A percentile compares a stretch with the other conserved stretches of the same genome.
Evolutionary conservation across 1,284 basidiomycete species (phyloP).

Genomic region (Hymenochaete sp.): DNA sequence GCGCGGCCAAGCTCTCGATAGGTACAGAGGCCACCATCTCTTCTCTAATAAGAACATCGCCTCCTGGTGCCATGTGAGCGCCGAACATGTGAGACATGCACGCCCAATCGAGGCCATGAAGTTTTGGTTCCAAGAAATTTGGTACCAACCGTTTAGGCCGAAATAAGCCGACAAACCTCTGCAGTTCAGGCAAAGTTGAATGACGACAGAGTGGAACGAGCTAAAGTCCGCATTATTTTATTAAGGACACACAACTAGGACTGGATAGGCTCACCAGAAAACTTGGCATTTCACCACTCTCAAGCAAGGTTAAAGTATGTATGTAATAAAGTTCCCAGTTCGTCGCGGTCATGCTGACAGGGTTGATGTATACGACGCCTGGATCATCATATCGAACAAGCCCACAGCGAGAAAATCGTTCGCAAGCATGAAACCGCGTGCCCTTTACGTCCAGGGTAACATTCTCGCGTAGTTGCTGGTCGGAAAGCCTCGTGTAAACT

Average conservation of each 20-base stretch:
- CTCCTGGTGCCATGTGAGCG: constrained; percentile 13
- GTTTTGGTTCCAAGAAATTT: constrained; percentile 61
- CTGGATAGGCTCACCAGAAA: constrained; percentile 45
- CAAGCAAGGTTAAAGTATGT: constrained; percentile 37
- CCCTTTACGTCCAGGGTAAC: constrained; percentile 50
- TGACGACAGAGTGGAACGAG: constrained; percentile 79
- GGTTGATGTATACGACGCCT: constrained; percentile 68
- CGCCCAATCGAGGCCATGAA: constrained; percentile 61
- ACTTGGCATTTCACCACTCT: constrained; percentile 39
- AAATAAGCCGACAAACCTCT: constrained; percentile 71
- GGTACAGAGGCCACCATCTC: constrained; percentile 3
- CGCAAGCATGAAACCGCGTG: constrained; percentile 88
- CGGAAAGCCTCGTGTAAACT: constrained; percentile 52
- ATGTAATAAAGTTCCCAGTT: constrained; percentile 57
- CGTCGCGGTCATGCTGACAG: constrained; percentile 51
- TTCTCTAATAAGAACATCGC: constrained; percentile 10
- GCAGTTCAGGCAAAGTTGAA: constrained; percentile 78
- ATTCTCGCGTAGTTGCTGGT: constrained; percentile 58
- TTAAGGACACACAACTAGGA: neutral
- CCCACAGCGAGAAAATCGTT: constrained; percentile 68
- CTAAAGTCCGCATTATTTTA: constrained; percentile 33
- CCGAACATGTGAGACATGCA: constrained; percentile 60
- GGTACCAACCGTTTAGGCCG: constrained; percentile 66
- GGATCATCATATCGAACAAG: constrained; percentile 43
- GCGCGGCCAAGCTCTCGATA: constrained; percentile 2